phyloP scores from a whole-genome alignment of 192 early-diverging fungal genomes.

The Borealophlyctis nickersoniae region DNA sequence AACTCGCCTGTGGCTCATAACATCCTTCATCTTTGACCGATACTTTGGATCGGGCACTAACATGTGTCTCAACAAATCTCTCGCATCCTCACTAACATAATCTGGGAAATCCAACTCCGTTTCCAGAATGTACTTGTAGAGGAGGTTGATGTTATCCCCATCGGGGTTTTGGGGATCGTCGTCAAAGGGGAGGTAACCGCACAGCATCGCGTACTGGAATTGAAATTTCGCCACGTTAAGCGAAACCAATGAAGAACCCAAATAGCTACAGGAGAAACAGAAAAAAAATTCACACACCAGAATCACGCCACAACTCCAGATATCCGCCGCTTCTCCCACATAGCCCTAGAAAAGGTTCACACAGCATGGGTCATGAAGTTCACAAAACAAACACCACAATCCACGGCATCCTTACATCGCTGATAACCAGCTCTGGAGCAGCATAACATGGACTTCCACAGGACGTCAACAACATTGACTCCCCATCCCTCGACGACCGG shows the following conservation, averaged over 20 bases:
- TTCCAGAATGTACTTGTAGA: constrained; percentile 61
- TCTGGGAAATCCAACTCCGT: constrained; percentile 56
- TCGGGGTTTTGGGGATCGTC: constrained; percentile 62
- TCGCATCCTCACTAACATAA: constrained; percentile 41
- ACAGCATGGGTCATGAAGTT: constrained; percentile 1
- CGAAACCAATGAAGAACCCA: no score
- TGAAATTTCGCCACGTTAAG: no score
- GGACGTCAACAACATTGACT: constrained; percentile 79
- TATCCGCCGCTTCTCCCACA: constrained; percentile 93
- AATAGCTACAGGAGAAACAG: background rate
- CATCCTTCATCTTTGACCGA: constrained; percentile 49
- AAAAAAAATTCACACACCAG: constrained; percentile 37
- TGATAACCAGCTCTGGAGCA: constrained; percentile 97
- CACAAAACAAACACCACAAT: background rate
- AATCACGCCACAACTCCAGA: constrained; percentile 99
- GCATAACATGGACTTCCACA: constrained; percentile 99
- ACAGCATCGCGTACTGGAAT: constrained; percentile 53
- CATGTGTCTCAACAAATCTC: constrained; percentile 47
- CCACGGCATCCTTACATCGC: constrained; percentile 56
- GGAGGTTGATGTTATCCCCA: constrained; percentile 55
- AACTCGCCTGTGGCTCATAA: constrained; percentile 47
- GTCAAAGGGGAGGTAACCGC: constrained; percentile 63
- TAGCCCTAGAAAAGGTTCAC: constrained; percentile 58
- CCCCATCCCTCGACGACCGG: constrained; percentile 65
- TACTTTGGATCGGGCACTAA: constrained; percentile 51